phyloP scores from a whole-genome alignment of 495 filamentous ascomycete genomes.

The Collariella sp. region DNA sequence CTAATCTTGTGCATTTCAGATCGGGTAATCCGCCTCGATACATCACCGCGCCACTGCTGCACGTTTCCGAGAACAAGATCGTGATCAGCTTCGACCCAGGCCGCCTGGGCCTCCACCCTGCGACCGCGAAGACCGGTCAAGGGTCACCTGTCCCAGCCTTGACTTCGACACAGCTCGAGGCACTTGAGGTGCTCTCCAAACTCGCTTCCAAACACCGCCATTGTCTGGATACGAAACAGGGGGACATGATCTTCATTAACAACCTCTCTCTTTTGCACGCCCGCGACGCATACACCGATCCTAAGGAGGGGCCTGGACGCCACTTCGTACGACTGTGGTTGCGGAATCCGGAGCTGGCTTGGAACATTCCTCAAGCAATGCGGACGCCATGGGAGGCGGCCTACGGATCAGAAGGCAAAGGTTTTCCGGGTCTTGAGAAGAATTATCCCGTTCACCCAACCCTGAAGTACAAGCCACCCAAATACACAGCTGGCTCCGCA shows the following conservation, averaged over 20 bases:
- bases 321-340: slow-evolving; percentile 48
- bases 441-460: slow-evolving; percentile 32
- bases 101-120: slow-evolving; percentile 37
- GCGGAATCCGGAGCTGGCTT: slow-evolving; percentile 33
- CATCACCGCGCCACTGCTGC: slow-evolving; percentile 32
- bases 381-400: slow-evolving; percentile 38
- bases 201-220: slow-evolving; percentile 30
- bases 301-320: slow-evolving; percentile 21
- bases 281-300: slow-evolving; percentile 41
- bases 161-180: slow-evolving; percentile 25
- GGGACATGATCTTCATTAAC: slow-evolving; percentile 57
- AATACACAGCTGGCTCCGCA: slow-evolving; percentile 38
- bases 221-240: slow-evolving; percentile 41
- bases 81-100: slow-evolving; percentile 35
- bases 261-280: slow-evolving; percentile 54
- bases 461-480: slow-evolving; percentile 34
- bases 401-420: slow-evolving; percentile 23
- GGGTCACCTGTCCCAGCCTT: slow-evolving; percentile 27
- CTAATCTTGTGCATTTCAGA: slow-evolving; percentile 17
- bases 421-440: slow-evolving; percentile 14
- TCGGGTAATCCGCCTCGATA: slow-evolving; percentile 28
- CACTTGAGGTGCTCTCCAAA: slow-evolving; percentile 27
- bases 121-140: slow-evolving; percentile 4
- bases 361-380: slow-evolving; percentile 35
- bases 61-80: slow-evolving; percentile 27